Conservation (phyloP, 129 eudicot species). For the Lactuca sativa region DNA sequence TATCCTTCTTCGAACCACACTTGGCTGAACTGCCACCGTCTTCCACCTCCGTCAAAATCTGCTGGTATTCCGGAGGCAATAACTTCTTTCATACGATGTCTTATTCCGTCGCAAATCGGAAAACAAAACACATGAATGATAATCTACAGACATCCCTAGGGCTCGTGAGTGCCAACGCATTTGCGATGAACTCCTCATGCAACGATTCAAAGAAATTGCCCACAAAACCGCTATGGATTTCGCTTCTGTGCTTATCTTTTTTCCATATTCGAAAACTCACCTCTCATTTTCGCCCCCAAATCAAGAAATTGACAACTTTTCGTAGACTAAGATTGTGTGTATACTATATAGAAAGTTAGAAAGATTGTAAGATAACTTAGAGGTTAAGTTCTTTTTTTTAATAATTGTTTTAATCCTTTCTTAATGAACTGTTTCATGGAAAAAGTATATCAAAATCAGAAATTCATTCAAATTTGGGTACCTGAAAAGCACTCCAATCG, state of each 20-base stretch:
- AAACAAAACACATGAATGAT: constrained; percentile 44
- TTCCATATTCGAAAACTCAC: constrained; percentile 12
- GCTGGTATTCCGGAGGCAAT: constrained; percentile 55
- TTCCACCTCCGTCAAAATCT: constrained; percentile 36
- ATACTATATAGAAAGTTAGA: background rate
- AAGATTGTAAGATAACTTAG: constrained; percentile 29
- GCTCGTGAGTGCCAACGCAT: constrained; percentile 47
- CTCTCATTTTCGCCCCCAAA: constrained; percentile 1
- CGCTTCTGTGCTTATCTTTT: background rate
- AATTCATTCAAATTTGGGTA: background rate
- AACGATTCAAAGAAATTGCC: constrained; percentile 38
- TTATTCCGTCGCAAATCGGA: constrained; percentile 68
- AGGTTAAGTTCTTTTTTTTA: constrained; percentile 19
- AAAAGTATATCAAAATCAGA: background rate
- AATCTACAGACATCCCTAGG: constrained; percentile 70
- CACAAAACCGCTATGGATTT: background rate
- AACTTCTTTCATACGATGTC: constrained; percentile 81
- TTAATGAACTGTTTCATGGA: background rate
- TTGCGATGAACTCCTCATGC: constrained; percentile 70
- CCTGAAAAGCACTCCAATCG: constrained; percentile 60
- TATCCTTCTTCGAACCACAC: constrained; percentile 47
- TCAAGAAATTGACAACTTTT: background rate
- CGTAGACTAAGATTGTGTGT: background rate
- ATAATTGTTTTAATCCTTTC: no score
- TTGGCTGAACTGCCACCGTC: constrained; percentile 3